Conservation (phyloP, 1,139 yeast species). For the Debaryomyces sp. region DNA sequence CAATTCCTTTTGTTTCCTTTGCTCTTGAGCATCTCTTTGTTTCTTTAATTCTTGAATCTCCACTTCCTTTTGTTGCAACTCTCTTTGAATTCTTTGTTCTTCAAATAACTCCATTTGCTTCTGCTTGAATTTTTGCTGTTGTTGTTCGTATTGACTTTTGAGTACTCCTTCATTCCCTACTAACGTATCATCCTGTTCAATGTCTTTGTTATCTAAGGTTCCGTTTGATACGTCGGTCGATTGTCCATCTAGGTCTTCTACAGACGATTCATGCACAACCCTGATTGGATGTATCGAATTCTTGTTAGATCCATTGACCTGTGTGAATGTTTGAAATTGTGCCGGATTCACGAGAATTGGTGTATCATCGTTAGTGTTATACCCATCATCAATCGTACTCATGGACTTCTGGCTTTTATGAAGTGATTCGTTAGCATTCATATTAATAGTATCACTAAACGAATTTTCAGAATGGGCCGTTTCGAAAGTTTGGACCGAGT, state of each 20-base stretch:
- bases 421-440: neutral
- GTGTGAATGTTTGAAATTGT: constrained; percentile 23
- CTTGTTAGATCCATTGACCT: constrained; percentile 9
- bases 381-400: constrained; percentile 23
- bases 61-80: neutral
- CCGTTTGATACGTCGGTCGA: constrained; percentile 8
- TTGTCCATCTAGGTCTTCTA: constrained; percentile 7
- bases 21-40: neutral
- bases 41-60: neutral
- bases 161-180: constrained; percentile 14
- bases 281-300: constrained; percentile 8
- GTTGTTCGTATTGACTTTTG: constrained; percentile 2
- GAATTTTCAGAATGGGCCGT: constrained; percentile 27
- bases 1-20: neutral
- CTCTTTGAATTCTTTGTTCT: neutral
- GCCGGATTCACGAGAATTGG: constrained; percentile 31
- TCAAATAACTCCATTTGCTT: constrained; percentile 1
- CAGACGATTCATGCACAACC: constrained; percentile 2
- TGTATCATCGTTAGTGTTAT: constrained; percentile 22
- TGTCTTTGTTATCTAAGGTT: constrained; percentile 11
- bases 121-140: neutral
- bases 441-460: constrained; percentile 6
- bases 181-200: constrained; percentile 30
- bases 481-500: constrained; percentile 33
- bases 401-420: constrained; percentile 14